These are phyloP conservation scores for Mycosphaerelloides madeirae DNA, from an alignment of 2,329 filamentous ascomycete genomes.

Conservation along the genomic window DNA sequence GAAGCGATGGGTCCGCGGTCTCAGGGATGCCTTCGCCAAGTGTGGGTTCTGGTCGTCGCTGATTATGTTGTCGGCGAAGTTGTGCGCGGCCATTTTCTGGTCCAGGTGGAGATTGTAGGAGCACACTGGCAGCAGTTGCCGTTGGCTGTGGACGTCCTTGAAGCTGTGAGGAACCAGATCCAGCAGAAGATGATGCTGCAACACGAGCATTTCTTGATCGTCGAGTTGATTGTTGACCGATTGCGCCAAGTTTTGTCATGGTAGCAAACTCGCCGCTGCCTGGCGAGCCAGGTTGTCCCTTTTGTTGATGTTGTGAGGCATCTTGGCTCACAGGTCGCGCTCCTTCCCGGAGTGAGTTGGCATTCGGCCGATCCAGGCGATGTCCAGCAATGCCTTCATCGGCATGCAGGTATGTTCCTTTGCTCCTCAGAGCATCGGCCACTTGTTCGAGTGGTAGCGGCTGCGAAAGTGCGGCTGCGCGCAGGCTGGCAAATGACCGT, in stretches of 20 bases:
- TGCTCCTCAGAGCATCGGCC: not conserved
- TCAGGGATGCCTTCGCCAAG: constrained; percentile 20
- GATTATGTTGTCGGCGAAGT: not conserved
- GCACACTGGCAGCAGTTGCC: not conserved
- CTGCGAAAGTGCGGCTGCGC: constrained; percentile 5
- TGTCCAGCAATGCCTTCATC: not conserved
- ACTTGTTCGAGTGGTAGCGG: constrained; percentile 1
- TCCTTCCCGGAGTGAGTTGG: not conserved
- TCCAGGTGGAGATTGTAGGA: not conserved
- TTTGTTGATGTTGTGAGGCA: too few species aligned
- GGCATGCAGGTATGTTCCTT: not conserved
- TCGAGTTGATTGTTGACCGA: too few species aligned
- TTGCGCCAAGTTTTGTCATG: too few species aligned
- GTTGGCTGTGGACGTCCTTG: constrained; percentile 14
- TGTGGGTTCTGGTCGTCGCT: constrained; percentile 9
- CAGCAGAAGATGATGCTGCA: too few species aligned
- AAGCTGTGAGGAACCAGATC: too few species aligned
- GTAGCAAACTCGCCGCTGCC: too few species aligned
- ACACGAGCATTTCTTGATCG: too few species aligned
- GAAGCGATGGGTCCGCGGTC: constrained; percentile 8
- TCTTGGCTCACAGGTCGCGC: too few species aligned
- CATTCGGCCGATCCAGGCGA: not conserved
- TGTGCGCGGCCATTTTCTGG: too few species aligned
- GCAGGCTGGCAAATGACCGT: constrained; percentile 7
- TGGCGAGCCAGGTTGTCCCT: too few species aligned